A percentile compares a stretch with the other conserved stretches of the same genome.
Conservation (phyloP, 2,329 filamentous ascomycete species). For the Lecanosticta acicola region DNA sequence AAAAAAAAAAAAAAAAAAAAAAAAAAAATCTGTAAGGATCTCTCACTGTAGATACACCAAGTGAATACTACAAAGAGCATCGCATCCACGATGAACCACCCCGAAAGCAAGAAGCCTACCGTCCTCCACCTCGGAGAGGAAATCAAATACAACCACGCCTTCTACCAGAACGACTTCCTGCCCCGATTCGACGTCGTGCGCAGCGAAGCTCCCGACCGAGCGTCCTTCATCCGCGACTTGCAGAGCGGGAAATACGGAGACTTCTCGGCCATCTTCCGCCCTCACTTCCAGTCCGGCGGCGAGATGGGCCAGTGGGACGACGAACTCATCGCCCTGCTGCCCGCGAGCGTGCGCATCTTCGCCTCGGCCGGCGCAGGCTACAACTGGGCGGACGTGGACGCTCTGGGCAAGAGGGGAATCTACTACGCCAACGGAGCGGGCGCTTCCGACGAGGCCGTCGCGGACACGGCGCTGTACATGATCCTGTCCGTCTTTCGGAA, state of each 20-base stretch:
- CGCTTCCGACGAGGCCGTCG: constrained; percentile 65
- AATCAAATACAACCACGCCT: constrained; percentile 39
- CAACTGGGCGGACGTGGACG: constrained; percentile 56
- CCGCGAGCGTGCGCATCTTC: constrained; percentile 49
- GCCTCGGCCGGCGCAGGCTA: constrained; percentile 58
- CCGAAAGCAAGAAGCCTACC: no score
- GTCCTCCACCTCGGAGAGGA: constrained; percentile 40
- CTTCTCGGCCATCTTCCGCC: constrained; percentile 47
- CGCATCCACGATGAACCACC: neutral
- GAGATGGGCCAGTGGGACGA: constrained; percentile 60
- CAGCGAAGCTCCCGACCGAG: constrained; percentile 33
- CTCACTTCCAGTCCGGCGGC: constrained; percentile 59
- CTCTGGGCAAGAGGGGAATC: constrained; percentile 57
- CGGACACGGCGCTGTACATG: constrained; percentile 64
- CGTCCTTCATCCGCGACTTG: constrained; percentile 35
- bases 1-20: no score
- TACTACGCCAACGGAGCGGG: constrained; percentile 67
- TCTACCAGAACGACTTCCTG: constrained; percentile 32
- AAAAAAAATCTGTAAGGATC: neutral
- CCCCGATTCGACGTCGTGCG: constrained; percentile 34
- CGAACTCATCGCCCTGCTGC: constrained; percentile 52
- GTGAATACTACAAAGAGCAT: neutral
- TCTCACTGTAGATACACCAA: neutral
- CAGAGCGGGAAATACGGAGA: constrained; percentile 26
- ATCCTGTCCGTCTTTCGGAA: constrained; percentile 64